Evolutionary conservation across 352 stramenopile species (phyloP), one percentile per base, ranked within the genome.

Genomic region (Saprolegnia parasitica): DNA sequence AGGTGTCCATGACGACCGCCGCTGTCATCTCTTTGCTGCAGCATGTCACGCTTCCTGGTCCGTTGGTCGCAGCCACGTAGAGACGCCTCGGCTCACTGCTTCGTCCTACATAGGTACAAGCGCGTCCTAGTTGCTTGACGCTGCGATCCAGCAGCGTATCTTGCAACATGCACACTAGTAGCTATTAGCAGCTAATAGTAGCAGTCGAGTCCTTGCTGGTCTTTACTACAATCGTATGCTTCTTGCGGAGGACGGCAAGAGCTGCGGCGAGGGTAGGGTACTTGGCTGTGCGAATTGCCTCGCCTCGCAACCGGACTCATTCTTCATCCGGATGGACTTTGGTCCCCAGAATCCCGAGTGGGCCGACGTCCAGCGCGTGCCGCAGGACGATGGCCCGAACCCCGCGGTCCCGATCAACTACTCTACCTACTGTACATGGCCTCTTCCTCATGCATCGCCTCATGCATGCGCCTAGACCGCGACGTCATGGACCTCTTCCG

Each of bases 401-500:
- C 83, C 87, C 2, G 77, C 92, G 73, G 87, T 90, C 54, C 83
- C 82, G 72, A 93, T 95, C 70, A 72, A 81, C 23, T 95, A 95
- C 78, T 81, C 85, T 4, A 47, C 77, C 10, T 63, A 77, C 39
- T 95, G 86, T 94, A 78, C 68, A 79, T 87, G 0, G 42, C 10
- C 16, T 21, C 46, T 39, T 66, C 4, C 23, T 2, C 21, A 49
- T 49, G 54, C 54, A 6, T n/a, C 9, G 23, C 13, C 23, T 45
- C 54, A 61, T 61, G 21, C 54, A 2, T 60, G 18, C 4, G 58
- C 56, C 18, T 65, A 96, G 87, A 96, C 73, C 83, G 67, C 50
- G 81, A 93, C 40, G 77, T 95, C 1, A 98, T 98, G 85, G 88
- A 98, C 78, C 97, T 96, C 71, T 97, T 99, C 75, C 88, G 96